Evolutionary conservation across 768 basidiomycete species (phyloP).

Genomic region (Rhizopogon vulgaris): DNA sequence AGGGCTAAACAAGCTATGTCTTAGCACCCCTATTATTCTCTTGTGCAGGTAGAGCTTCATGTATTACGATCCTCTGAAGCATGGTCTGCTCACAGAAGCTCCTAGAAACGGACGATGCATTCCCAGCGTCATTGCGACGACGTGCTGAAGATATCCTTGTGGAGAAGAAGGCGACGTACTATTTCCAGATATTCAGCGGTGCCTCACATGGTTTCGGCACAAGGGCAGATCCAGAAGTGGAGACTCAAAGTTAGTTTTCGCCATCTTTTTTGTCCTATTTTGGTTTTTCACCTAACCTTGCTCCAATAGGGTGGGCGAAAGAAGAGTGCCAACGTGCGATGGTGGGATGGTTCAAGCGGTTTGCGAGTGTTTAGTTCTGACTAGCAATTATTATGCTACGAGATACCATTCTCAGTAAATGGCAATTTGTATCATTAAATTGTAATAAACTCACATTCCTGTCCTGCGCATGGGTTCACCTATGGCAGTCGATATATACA

Average conservation of each 20-base stretch:
- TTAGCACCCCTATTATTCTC: slow-evolving; percentile 49
- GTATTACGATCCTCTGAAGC: not conserved
- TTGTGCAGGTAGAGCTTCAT: slow-evolving; percentile 39
- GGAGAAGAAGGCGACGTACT: slow-evolving; percentile 44
- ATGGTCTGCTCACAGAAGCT: not conserved
- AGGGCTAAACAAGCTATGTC: not conserved
- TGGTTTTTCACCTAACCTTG: not conserved
- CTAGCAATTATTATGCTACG: not conserved
- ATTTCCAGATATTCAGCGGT: slow-evolving; percentile 51
- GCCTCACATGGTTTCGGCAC: slow-evolving; percentile 33
- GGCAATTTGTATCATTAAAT: not conserved
- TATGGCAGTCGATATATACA: too few species aligned
- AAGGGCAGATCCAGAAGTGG: slow-evolving; percentile 24
- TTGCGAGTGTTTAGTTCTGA: slow-evolving; percentile 11
- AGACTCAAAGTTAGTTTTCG: slow-evolving; percentile 14
- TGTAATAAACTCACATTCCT: not conserved
- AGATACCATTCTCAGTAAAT: not conserved
- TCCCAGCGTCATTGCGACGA: slow-evolving; percentile 46
- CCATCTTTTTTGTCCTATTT: not conserved
- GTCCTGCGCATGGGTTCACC: too few species aligned
- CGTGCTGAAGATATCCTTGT: slow-evolving; percentile 51
- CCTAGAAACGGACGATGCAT: slow-evolving; percentile 49
- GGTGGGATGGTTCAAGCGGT: slow-evolving; percentile 46
- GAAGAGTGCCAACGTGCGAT: slow-evolving; percentile 51
- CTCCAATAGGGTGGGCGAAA: slow-evolving; percentile 47